Evolutionary conservation across 495 filamentous ascomycete species (phyloP).

Genomic region (Penicillium coffeae): DNA sequence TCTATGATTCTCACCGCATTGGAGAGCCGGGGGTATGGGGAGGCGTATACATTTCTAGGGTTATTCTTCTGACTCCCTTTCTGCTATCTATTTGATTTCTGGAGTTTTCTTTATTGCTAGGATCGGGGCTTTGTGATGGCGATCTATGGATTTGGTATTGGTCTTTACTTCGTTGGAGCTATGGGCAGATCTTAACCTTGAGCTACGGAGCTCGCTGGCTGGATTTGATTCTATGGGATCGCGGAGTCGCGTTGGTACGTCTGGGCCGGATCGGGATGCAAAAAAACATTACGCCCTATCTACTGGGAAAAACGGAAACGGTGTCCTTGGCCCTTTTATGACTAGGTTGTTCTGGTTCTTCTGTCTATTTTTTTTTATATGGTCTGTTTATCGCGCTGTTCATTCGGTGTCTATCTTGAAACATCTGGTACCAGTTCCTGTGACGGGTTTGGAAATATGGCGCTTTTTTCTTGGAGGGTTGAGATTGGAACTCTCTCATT

Average conservation of each 20-base stretch:
- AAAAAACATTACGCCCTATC: not conserved
- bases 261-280: not conserved
- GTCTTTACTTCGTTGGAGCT: not conserved
- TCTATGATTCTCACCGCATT: not conserved
- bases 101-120: not conserved
- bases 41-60: not conserved
- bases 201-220: not conserved
- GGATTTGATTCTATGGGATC: not conserved
- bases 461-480: slow-evolving; percentile 10
- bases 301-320: not conserved
- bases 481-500: slow-evolving; percentile 10
- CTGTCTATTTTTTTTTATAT: not conserved
- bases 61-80: not conserved
- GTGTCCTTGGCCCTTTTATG: not conserved
- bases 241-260: not conserved
- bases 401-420: slow-evolving; percentile 1
- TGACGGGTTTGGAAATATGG: slow-evolving; percentile 11
- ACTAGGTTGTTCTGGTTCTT: not conserved
- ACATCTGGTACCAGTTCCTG: slow-evolving; percentile 7
- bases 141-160: not conserved
- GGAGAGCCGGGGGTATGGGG: not conserved
- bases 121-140: not conserved
- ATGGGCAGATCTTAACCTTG: too few relatives aligned
- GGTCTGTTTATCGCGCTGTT: too few relatives aligned
- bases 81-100: not conserved